phyloP scores from a whole-genome alignment of 495 filamentous ascomycete genomes.

The Hyphodiscus hymeniophilus region DNA sequence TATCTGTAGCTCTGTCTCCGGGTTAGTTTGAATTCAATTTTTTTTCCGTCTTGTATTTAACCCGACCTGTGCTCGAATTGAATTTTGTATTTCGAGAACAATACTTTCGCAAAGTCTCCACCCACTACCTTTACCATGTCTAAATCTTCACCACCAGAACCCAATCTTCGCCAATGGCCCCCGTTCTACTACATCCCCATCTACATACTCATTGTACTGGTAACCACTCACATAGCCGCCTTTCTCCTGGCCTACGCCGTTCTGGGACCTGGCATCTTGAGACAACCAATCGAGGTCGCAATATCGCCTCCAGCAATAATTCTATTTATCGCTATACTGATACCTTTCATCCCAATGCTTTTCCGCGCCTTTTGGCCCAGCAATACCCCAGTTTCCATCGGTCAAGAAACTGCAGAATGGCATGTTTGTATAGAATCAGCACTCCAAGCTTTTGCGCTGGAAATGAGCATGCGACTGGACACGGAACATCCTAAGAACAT shows the following conservation, averaged over 20 bases:
- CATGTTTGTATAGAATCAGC: constrained; percentile 3
- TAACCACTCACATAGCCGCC: background rate
- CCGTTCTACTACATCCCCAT: background rate
- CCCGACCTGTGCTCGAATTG: constrained; percentile 2
- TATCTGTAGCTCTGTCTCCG: constrained; percentile 5
- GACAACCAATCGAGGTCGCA: constrained; percentile 2
- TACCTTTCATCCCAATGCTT: constrained; percentile 2
- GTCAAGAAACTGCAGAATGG: constrained; percentile 8
- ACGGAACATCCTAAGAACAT: constrained; percentile 2
- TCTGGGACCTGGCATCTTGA: background rate
- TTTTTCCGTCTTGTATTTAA: constrained; percentile 7
- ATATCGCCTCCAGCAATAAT: constrained; percentile 4
- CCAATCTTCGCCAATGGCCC: constrained; percentile 7
- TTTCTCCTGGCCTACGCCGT: background rate
- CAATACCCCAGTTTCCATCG: constrained; percentile 5
- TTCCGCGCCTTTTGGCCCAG: constrained; percentile 4
- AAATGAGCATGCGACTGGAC: background rate
- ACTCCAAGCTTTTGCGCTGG: constrained; percentile 1
- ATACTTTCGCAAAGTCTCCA: constrained; percentile 4
- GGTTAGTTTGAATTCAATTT: constrained; percentile 3
- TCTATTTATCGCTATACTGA: constrained; percentile 5
- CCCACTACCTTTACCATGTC: constrained; percentile 6
- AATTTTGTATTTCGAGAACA: constrained; percentile 5
- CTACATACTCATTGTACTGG: constrained; percentile 3
- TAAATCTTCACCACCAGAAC: constrained; percentile 4